Evolutionary conservation across 768 basidiomycete genomes (phyloP).

Genomic region (Lactarius akahatsu): DNA sequence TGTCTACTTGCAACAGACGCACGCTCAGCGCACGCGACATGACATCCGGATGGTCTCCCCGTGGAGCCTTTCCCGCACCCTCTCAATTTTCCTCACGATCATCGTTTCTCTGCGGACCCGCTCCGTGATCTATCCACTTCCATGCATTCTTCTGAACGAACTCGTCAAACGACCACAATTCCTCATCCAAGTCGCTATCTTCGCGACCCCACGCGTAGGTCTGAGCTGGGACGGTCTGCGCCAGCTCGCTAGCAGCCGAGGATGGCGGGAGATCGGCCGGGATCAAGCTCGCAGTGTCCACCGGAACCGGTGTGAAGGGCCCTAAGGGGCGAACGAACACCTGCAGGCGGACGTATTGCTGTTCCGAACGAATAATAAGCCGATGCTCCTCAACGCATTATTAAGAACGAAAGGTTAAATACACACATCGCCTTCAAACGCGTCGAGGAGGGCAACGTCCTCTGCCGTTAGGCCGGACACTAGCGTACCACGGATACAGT

Average conservation of each 20-base stretch:
- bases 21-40: no score
- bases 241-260: slow-evolving; percentile 39
- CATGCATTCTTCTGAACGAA: slow-evolving; percentile 75
- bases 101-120: slow-evolving; percentile 36
- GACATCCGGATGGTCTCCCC: not conserved
- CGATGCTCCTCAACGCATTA: not conserved
- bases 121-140: slow-evolving; percentile 63
- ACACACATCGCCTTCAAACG: slow-evolving; percentile 79
- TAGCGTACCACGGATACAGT: slow-evolving; percentile 75
- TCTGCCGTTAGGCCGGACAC: slow-evolving; percentile 64
- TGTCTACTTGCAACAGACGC: not conserved
- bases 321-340: slow-evolving; percentile 60
- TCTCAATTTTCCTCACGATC: slow-evolving; percentile 44
- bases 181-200: slow-evolving; percentile 46
- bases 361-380: not conserved
- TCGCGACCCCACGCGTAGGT: slow-evolving; percentile 69
- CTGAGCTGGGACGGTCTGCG: slow-evolving; percentile 46
- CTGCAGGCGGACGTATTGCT: slow-evolving; percentile 70
- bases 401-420: not conserved
- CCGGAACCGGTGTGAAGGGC: slow-evolving; percentile 37
- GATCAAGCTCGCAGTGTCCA: slow-evolving; percentile 31
- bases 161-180: slow-evolving; percentile 76
- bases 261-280: slow-evolving; percentile 46
- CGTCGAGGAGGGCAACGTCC: slow-evolving; percentile 73
- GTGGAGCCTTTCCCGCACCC: slow-evolving; percentile 35